Evolutionary conservation across 2,329 filamentous ascomycete genomes (phyloP).

Genomic region (Endocalyx cinctus): DNA sequence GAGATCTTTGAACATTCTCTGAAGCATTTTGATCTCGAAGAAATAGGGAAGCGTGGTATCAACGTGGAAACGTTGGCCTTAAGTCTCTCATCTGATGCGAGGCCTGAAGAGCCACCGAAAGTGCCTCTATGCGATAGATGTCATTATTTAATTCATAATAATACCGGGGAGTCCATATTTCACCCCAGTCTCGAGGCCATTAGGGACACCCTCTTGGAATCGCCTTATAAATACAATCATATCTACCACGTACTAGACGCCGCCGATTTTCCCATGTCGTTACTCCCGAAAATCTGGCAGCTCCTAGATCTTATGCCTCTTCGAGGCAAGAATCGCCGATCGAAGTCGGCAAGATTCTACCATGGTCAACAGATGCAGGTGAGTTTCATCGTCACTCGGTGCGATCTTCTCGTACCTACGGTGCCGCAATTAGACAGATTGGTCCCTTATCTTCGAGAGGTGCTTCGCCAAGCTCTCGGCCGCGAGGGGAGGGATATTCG

Average conservation of each 20-base stretch:
- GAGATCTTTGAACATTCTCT: conserved; percentile 43
- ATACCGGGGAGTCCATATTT: conserved; percentile 63
- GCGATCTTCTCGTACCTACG: conserved; percentile 78
- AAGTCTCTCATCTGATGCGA: conserved; percentile 16
- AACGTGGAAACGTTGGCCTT: conserved; percentile 34
- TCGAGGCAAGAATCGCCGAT: conserved; percentile 75
- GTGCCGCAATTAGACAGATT: conserved; percentile 80
- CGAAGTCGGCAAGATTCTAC: conserved; percentile 61
- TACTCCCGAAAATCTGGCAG: conserved; percentile 71
- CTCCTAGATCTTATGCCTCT: conserved; percentile 68
- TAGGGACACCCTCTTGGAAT: conserved; percentile 78
- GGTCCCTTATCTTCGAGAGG: conserved; percentile 78
- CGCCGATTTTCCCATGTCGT: conserved; percentile 92
- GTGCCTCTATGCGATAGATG: conserved; percentile 80
- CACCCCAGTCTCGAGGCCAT: conserved; percentile 81
- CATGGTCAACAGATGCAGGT: conserved; percentile 68
- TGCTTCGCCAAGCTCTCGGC: conserved; percentile 73
- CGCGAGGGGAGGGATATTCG: conserved; percentile 63
- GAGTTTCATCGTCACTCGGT: conserved; percentile 85
- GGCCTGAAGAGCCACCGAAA: conserved; percentile 21
- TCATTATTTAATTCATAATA: conserved; percentile 75
- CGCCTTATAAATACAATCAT: conserved; percentile 85
- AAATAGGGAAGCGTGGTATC: conserved; percentile 42
- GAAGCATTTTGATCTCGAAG: conserved; percentile 34
- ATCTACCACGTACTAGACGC: conserved; percentile 95